These are phyloP conservation scores for Apiotrichum gamsii DNA, from an alignment of 1,284 basidiomycete genomes.

Conservation along the genomic window DNA sequence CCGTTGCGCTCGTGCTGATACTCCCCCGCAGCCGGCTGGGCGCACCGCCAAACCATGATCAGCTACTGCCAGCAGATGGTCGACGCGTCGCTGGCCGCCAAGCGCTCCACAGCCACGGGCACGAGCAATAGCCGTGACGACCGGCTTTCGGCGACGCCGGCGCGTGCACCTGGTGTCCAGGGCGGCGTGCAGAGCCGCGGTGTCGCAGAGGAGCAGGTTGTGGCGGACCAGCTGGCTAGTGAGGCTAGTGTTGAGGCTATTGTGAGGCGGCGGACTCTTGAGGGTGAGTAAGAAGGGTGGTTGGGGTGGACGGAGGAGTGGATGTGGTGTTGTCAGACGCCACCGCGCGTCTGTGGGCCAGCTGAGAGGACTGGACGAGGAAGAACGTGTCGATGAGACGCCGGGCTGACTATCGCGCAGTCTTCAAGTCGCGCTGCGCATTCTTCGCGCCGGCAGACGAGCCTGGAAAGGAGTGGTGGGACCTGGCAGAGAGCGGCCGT, in stretches of 20 bases:
- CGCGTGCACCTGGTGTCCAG: conserved; percentile 13
- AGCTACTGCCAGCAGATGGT: conserved; percentile 70
- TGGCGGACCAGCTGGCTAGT: conserved; percentile 70
- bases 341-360: neutral
- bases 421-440: conserved; percentile 72
- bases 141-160: conserved; percentile 9
- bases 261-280: conserved; percentile 65
- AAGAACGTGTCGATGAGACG: too few relatives aligned
- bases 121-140: too few relatives aligned
- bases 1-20: too few relatives aligned
- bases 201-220: conserved; percentile 65
- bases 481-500: conserved; percentile 44
- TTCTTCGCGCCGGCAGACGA: conserved; percentile 66
- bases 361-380: neutral
- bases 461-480: conserved; percentile 67
- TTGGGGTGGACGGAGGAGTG: too few relatives aligned
- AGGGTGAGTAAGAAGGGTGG: conserved; percentile 54
- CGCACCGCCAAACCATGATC: conserved; percentile 66
- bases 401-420: too few relatives aligned
- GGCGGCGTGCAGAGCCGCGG: conserved; percentile 51
- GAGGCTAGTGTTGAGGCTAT: conserved; percentile 74
- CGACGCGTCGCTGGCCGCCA: conserved; percentile 59
- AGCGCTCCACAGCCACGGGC: conserved; percentile 44
- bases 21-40: conserved; percentile 69
- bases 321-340: too few relatives aligned